Evolutionary conservation across 2,329 filamentous ascomycete species (phyloP), one percentile per base, ranked within the genome.

Genomic region (Aspergillus latus): DNA sequence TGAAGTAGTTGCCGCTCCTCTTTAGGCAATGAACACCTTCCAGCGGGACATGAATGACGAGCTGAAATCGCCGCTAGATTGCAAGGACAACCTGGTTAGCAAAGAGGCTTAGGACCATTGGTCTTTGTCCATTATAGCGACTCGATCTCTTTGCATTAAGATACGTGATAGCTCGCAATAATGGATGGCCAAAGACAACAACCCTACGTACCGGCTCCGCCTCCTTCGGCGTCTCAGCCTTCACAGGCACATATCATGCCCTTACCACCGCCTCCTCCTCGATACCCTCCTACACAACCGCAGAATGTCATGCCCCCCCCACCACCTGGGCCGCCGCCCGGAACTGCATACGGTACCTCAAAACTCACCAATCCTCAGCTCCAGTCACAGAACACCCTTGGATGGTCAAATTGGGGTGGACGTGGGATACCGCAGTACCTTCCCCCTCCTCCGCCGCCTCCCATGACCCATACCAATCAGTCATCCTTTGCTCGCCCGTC

Each of bases 251-350:
- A 78, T 66, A 74, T 80, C 56, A 80, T 85, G 65, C 74, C 77
- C 54, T 73, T 86, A 29, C 84, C 84, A 30, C 85, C 85, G 10
- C 86, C 85, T n/a, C 86, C 86, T 50, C 86, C 85, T 36, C 77
- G 74, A 68, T 78, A 76, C 48, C 72, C 74, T 57, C 80, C 76
- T 52, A 68, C 74, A 49, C 75, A 76, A 59, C 70, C 78, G 57
- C 78, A 78, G 60, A 74, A 76, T 54, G 71, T 77, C 59, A 76
- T 83, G 48, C 76, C 78, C 59, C 80, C 80, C 30, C 80, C 69
- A 10, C 70, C 69, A 42, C 69, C 70, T 42, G 69, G 70, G 7
- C 77, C 78, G 5, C 78, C 77, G 53, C 76, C 77, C 32, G 71
- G 67, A 34, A 63, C 71, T 15, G 60, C 62, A 4, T 78, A 76